Conservation (phyloP, 1,139 yeast species). For the Debaryomyces robertsiae region DNA sequence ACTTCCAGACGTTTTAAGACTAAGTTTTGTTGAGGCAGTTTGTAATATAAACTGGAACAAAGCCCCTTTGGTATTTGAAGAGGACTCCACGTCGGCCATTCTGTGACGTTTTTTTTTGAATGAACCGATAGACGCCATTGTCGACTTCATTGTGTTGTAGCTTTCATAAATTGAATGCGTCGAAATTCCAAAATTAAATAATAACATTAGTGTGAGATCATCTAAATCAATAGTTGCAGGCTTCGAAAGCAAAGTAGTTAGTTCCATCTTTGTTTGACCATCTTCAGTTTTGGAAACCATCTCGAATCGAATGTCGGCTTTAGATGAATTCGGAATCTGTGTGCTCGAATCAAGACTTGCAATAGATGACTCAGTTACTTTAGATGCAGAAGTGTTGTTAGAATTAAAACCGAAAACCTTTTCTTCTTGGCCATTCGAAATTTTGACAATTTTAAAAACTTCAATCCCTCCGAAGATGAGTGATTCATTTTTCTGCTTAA, state of each 20-base stretch:
- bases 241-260: constrained; percentile 51
- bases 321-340: constrained; percentile 17
- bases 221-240: constrained; percentile 38
- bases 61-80: constrained; percentile 7
- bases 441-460: constrained; percentile 26
- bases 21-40: constrained; percentile 31
- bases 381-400: constrained; percentile 5
- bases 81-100: not conserved
- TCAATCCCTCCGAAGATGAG: constrained; percentile 53
- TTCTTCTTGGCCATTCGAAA: constrained; percentile 18
- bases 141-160: constrained; percentile 2
- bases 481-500: constrained; percentile 45
- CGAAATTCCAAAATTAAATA: constrained; percentile 17
- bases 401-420: constrained; percentile 25
- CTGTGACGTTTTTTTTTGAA: not conserved
- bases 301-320: constrained; percentile 58
- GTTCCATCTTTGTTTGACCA: constrained; percentile 26
- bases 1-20: constrained; percentile 15
- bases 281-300: constrained; percentile 32
- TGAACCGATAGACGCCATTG: constrained; percentile 1
- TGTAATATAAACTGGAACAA: constrained; percentile 31
- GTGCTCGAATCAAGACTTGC: constrained; percentile 4
- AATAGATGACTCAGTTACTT: constrained; percentile 3
- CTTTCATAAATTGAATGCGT: constrained; percentile 3
- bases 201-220: constrained; percentile 19